Evolutionary conservation across 495 filamentous ascomycete species (phyloP), one percentile per base, ranked within the genome.

Genomic region (Penicillium chermesinum): DNA sequence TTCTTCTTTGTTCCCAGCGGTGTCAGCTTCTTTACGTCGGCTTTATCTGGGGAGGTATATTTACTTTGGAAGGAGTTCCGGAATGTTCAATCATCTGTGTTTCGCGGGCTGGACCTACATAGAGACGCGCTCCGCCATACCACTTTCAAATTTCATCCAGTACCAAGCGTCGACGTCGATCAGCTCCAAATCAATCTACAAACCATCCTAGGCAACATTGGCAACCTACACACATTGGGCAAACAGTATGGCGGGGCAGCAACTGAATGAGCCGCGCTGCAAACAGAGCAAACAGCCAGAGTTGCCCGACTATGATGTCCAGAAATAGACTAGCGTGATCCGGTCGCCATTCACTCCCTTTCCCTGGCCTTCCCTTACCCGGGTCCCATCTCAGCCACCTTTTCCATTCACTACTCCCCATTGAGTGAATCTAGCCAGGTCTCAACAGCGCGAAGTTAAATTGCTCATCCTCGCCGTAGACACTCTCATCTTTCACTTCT

Each of bases 41-140:
- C 30, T 50, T 35, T 19, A 18, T 25, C 39, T 39, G 25, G 25
- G 10, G 25, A 5, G 22, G 37, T 46, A 40, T 50, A 14, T 41
- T 38, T 15, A 32, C 37, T 40, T 52, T 45, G 46, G 34, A 21
- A 41, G 59, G 58, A 55, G 58, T 59, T 54, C 33, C n/a, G 47
- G 34, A 21, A 36, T 19, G 32, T 52, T 52, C 44, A 7, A 49
- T 57, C 19, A 32, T 61, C 27, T 50, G 46, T 45, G 25, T 44
- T 52, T 36, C 25, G 18, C 42, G 41, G 49, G 54, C 54, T 46
- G 58, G 48, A 35, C 59, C 57, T 57, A 54, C 32, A 54, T 47
- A 52, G 45, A 52, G n/a, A n/a, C n/a, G n/a, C n/a, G n/a, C 54
- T 51, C 38, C 35, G 52, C 10, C 14, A 43, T 25, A 35, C 14